Percentiles rank a stretch among this genome's conserved stretches.
These are phyloP conservation scores for Rhodotorula sp. DNA, from an alignment of 1,284 basidiomycete species.

Conservation along the genomic window DNA sequence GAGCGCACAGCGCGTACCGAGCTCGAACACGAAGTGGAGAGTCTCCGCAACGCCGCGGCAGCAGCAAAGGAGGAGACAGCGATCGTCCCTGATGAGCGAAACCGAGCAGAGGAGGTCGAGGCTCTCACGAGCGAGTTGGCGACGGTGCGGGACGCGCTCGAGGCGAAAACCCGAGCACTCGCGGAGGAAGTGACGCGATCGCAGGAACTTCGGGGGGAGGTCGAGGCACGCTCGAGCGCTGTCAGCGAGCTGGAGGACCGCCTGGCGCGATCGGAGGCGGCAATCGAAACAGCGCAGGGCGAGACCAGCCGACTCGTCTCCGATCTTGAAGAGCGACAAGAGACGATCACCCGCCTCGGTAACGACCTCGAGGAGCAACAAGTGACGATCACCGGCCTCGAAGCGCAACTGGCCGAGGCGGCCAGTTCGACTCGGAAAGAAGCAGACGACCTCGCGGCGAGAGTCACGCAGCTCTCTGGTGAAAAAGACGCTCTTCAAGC, in stretches of 20 bases:
- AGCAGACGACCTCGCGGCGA: no score
- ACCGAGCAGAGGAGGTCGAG: slow-evolving; percentile 12
- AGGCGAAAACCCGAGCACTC: slow-evolving; percentile 13
- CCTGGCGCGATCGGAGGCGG: no score
- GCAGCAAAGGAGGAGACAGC: background rate
- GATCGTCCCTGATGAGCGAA: slow-evolving; percentile 22
- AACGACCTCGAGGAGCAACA: no score
- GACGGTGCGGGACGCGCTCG: slow-evolving; percentile 10
- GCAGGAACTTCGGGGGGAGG: background rate
- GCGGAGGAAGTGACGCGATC: background rate
- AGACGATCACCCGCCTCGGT: background rate
- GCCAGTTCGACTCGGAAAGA: no score
- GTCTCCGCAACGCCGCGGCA: background rate
- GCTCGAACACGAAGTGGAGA: background rate
- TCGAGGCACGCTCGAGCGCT: background rate
- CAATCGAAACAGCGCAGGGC: no score
- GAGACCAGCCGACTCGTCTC: no score
- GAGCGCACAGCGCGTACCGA: slow-evolving; percentile 7
- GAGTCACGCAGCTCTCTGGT: background rate
- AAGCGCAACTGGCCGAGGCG: background rate
- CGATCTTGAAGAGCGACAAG: background rate
- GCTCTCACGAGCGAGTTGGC: background rate
- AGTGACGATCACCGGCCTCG: background rate
- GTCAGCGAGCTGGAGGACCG: background rate
- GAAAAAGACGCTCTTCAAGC: background rate